Base-by-base conservation (phyloP, 169 alveolate species). In the Plasmodium yoelii region DNA sequence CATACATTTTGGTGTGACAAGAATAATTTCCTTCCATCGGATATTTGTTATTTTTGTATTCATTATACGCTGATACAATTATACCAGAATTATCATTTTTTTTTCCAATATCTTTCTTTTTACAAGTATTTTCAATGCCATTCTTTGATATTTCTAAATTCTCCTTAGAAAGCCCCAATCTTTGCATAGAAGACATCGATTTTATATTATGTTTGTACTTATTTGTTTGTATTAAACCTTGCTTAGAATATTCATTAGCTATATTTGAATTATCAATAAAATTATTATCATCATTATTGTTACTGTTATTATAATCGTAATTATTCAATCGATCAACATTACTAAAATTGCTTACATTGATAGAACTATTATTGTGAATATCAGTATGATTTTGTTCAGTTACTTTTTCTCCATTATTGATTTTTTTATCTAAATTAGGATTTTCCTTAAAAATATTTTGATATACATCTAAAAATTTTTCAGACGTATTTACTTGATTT, bases 401-500 rank as follows among this genome's bases (percentile, higher is more conserved):
- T 51, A 15, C n/a, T 15, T 15, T 51, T 13, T 51, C 19, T 0
- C 19, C 22, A 15, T 73, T 51, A 60, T 75, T 19, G 22, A 61
- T 74, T 47, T 19, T 75, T 19, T 64, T 75, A 61, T 61, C 68
- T 34, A 65, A 47, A 80, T 80, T 39, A 13, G 68, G 71, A 53
- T 68, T 80, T 55, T 80, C 90, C 46, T 28, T 51, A 67, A 80
- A 67, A 39, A 80, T 68, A 80, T 68, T 49, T 67, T 80, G 82
- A 69, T 80, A 80, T 10, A 80, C 77, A 56, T 80, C 55, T n/a
- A 80, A 80, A 65, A 65, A 53, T 56, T 80, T 80, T 67, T 80
- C 90, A 5, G 90, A 67, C 51, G 90, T 61, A 69, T 80, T 59
- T 60, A 80, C 65, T 22, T 80, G 67, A 68, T 80, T 80, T 28